Percentiles rank a stretch among this genome's conserved stretches.
These are phyloP conservation scores for Bipolaris oryzae DNA, from an alignment of 2,329 filamentous ascomycete genomes.

Conservation along the genomic window DNA sequence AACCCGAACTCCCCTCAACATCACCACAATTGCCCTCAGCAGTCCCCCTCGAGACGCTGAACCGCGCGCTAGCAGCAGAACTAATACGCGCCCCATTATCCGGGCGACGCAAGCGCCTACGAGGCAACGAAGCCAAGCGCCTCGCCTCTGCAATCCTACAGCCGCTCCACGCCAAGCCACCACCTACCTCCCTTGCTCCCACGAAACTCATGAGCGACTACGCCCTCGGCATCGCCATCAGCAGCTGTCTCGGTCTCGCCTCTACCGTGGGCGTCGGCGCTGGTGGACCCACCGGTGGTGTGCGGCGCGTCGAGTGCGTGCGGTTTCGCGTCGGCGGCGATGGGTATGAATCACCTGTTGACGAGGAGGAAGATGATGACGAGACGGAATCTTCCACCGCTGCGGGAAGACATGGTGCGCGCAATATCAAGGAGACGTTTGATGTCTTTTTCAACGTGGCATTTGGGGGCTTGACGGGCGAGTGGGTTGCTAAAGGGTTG, in stretches of 20 bases:
- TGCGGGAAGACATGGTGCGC: slow-evolving; percentile 12
- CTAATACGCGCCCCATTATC: slow-evolving; percentile 54
- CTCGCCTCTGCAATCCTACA: slow-evolving; percentile 54
- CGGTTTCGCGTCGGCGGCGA: slow-evolving; percentile 51
- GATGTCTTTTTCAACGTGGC: slow-evolving; percentile 53
- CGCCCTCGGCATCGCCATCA: slow-evolving; percentile 49
- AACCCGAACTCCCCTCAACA: slow-evolving; percentile 8
- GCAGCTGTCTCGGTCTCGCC: slow-evolving; percentile 51
- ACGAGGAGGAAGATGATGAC: slow-evolving; percentile 48
- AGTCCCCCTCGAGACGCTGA: slow-evolving; percentile 50
- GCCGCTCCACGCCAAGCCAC: slow-evolving; percentile 43
- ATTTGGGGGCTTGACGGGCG: slow-evolving; percentile 51
- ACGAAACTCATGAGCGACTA: slow-evolving; percentile 45
- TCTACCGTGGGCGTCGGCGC: slow-evolving; percentile 46
- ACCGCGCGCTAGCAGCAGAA: slow-evolving; percentile 54
- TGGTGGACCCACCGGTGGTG: slow-evolving; percentile 39
- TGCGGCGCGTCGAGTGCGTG: slow-evolving; percentile 50
- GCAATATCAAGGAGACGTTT: slow-evolving; percentile 48
- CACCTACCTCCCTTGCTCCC: slow-evolving; percentile 23
- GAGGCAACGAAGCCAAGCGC: slow-evolving; percentile 54
- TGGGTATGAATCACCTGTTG: slow-evolving; percentile 49
- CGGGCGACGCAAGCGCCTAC: slow-evolving; percentile 51
- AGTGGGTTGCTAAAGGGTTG: slow-evolving; percentile 53
- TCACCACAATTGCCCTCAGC: slow-evolving; percentile 15
- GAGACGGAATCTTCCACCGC: slow-evolving; percentile 9